Evolutionary conservation across 345 rosid genomes (phyloP).

Genomic region (Kandelia obovata): DNA sequence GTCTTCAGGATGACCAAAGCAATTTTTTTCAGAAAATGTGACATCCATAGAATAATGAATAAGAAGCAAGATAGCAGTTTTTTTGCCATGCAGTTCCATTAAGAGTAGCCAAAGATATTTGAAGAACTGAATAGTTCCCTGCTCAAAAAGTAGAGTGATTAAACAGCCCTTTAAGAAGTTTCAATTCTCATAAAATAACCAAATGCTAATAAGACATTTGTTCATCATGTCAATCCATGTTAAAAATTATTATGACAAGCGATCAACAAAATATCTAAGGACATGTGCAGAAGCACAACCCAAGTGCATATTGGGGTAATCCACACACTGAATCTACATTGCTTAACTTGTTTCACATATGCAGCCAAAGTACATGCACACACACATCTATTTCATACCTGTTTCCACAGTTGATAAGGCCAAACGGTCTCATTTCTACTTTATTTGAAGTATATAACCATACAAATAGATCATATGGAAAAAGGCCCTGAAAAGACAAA

Average conservation of each 20-base stretch:
- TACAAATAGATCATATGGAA: constrained; percentile 71
- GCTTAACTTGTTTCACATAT: too few species aligned
- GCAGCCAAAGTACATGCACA: neutral
- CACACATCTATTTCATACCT: constrained; percentile 37
- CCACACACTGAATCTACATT: too few species aligned
- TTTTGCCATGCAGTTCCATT: too few species aligned
- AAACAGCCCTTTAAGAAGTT: neutral
- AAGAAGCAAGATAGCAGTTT: too few species aligned
- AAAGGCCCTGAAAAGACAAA: constrained; percentile 55
- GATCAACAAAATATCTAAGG: neutral
- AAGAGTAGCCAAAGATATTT: too few species aligned
- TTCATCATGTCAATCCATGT: neutral
- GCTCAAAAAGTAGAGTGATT: neutral
- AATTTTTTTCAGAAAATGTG: neutral
- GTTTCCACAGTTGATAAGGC: constrained; percentile 86
- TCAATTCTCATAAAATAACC: neutral
- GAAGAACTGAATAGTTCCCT: neutral
- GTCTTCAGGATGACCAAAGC: constrained; percentile 7
- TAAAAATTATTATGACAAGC: neutral
- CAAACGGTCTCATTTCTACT: constrained; percentile 73
- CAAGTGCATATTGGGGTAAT: too few species aligned
- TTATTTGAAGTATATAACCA: constrained; percentile 65
- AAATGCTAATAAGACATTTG: neutral
- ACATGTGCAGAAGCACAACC: too few species aligned
- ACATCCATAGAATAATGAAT: neutral